Base-by-base conservation (phyloP, 176 grass and related monocot genomes). In the Elymus sibiricus region DNA sequence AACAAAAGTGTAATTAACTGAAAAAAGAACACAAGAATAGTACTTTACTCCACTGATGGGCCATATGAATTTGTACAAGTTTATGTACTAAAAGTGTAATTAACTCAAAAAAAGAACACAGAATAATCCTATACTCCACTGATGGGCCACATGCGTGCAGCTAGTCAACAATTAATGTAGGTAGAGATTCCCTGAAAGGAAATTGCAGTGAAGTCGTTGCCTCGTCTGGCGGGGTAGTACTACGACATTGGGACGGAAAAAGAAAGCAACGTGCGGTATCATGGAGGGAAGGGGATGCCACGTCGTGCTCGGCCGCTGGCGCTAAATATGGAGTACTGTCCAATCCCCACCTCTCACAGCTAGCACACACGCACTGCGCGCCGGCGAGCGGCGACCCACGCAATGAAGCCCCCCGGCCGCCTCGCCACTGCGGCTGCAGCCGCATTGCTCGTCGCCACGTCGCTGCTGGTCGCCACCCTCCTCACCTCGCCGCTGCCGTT, bases 391-490 rank as follows among this genome's bases (percentile, higher is more conserved):
- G 7, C 55, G 2, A 7, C 2, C 55, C 55, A 22, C 31, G 13
- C 1, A 16, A 88, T 83, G 86, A 88, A 69, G 86, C 9, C 7
- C 14, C 79, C 71, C 6, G 63, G 72, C 17, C 80, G 80, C 63
- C 49, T 77, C 9, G 47, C 83, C 27, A 26, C 64, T 26, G 86
- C 63, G 14, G 80, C 46, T 32, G 86, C 79, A 35, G 75, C 44
- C 32, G 86, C 62, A 35, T 14, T 82, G 46, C 71, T 88, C 4
- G 11, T 88, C 17, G 79, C 79, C 31, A 25, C 71, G 34, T 58
- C 79, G 4, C 79, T 82, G 43, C 79, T 80, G 44, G 74, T 82
- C 70, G 43, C 74, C 8, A 76, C 74, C 14, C 79, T 87, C 38
- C 27, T 80, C 15, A 28, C 46, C 27, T 44, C 79, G 4, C 79